Conservation (phyloP, 352 stramenopile species). For the Saprolegnia parasitica region DNA sequence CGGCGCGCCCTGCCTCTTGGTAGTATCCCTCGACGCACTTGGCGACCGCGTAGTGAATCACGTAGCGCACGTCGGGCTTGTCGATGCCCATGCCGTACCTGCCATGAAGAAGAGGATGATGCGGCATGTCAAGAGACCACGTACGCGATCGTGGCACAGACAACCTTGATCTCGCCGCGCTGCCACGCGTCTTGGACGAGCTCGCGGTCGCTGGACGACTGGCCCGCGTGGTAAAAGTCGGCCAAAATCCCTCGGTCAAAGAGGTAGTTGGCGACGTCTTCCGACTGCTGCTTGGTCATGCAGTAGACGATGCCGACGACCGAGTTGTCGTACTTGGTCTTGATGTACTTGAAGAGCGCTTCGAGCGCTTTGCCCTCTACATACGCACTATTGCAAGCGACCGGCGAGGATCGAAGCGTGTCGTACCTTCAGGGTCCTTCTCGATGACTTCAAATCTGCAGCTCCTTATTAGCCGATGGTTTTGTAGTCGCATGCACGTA, state of each 20-base stretch:
- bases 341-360: constrained; percentile 16
- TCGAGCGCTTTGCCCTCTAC: constrained; percentile 23
- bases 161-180: constrained; percentile 21
- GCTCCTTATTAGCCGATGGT: background rate
- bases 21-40: constrained; percentile 32
- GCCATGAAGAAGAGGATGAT: background rate
- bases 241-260: constrained; percentile 18
- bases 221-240: constrained; percentile 26
- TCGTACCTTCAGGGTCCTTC: constrained; percentile 11
- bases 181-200: constrained; percentile 29
- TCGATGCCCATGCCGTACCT: constrained; percentile 32
- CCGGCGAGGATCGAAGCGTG: constrained; percentile 36
- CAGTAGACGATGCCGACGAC: constrained; percentile 31
- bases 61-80: constrained; percentile 29
- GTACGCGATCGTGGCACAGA: constrained; percentile 29
- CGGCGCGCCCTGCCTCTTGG: constrained; percentile 28
- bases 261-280: constrained; percentile 30
- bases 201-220: constrained; percentile 22
- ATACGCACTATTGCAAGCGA: constrained; percentile 50
- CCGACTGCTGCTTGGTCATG: constrained; percentile 29
- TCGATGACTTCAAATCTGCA: constrained; percentile 2
- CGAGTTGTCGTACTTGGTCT: constrained; percentile 20
- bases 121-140: background rate
- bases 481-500: constrained; percentile 35
- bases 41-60: constrained; percentile 29